These are phyloP conservation scores for Tetrapisispora nanseiensis DNA, from an alignment of 805 yeast genomes.

Conservation along the genomic window DNA sequence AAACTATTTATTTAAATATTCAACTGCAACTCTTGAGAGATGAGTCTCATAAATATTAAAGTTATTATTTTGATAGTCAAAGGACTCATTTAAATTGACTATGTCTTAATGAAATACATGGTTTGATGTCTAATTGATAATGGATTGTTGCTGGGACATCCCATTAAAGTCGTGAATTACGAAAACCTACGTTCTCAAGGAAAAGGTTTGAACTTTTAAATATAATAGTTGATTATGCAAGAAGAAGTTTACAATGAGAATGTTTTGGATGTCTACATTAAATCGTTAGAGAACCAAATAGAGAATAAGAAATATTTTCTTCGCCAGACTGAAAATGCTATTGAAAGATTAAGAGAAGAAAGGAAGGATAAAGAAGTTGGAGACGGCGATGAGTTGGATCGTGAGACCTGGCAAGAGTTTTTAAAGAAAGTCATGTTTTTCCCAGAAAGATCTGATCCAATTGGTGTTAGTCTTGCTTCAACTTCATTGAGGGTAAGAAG, in stretches of 20 bases:
- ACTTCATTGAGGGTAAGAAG: constrained; percentile 11
- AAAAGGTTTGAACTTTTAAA: not conserved
- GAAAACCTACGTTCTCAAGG: no score
- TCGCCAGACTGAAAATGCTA: constrained; percentile 16
- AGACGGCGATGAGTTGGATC: not conserved
- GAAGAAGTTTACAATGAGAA: not conserved
- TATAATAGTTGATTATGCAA: not conserved
- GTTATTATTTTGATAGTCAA: no score
- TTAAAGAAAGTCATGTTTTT: constrained; percentile 19
- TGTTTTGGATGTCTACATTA: constrained; percentile 11
- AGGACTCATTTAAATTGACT: no score
- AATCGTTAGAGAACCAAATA: constrained; percentile 18
- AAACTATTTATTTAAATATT: no score
- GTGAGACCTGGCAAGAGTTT: constrained; percentile 12
- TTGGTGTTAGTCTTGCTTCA: constrained; percentile 20
- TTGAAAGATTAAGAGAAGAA: constrained; percentile 8
- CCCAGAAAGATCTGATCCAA: constrained; percentile 28
- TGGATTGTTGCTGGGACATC: no score
- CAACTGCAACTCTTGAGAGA: no score
- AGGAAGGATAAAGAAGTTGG: not conserved
- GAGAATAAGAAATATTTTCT: constrained; percentile 21
- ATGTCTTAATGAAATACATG: no score
- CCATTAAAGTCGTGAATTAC: no score
- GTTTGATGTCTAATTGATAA: no score
- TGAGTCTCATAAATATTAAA: no score